Base-by-base conservation (phyloP, 345 rosid genomes). In the Laguncularia racemosa region DNA sequence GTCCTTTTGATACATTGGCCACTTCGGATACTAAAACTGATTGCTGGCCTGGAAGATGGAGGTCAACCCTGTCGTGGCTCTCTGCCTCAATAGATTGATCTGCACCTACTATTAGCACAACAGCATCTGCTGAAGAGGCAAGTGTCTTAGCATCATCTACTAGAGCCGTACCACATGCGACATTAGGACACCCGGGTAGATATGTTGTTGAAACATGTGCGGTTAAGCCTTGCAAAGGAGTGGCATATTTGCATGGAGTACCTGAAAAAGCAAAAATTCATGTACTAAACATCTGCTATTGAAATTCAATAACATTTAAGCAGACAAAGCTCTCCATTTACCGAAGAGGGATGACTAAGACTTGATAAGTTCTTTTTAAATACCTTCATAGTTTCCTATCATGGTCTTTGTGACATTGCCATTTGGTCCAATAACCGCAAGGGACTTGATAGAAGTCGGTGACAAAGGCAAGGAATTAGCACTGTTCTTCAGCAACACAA, bases 301-400 rank as follows among this genome's bases (percentile, higher is more conserved):
- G 2, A 16, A 59, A 19, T 48, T 40, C 46, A 47, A 12, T 7
- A 16, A 47, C 9, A 14, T 47, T 33, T 33, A 33, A 33, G 40
- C 40, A 23, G 9, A 7, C 40, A 33, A 33, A 23, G 28, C 28
- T 23, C 28, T 23, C 28, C 5, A 6, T 23, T 33, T 1, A 33
- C 40, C 9, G 40, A 4, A 33, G 40, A 33, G 40, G 28, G 40
- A 33, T 1, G 7, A 33, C 26, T 6, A 13, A 18, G 33, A n/a
- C 28, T 23, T 18, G 26, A 13, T 13, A 7, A 23, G 4, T n/a
- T 26, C 16, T 53, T 12, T 18, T 43, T 18, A 9, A 14, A 11
- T 48, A 82, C 96, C 98, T 79, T 77, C 96, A 28, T 89, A 93
- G 81, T 93, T 93, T 48, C 99, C 99, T 16, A 93, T 89, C 99